These are phyloP conservation scores for Metschnikowia aberdeeniae DNA, from an alignment of 805 yeast genomes.

Conservation along the genomic window DNA sequence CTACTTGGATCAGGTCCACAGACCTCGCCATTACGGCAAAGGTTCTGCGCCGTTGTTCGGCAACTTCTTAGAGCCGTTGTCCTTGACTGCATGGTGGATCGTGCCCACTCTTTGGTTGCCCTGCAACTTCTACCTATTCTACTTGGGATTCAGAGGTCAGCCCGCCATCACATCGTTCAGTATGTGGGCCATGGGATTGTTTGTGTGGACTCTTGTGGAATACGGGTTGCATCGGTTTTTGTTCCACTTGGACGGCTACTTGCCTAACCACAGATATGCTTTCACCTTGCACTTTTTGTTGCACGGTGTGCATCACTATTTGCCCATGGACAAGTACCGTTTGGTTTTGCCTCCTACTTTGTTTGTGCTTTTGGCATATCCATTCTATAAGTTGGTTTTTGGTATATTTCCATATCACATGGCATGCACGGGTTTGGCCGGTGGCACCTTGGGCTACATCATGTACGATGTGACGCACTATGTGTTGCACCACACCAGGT, in stretches of 20 bases:
- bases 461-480: slow-evolving; percentile 93
- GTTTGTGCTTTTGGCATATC: slow-evolving; percentile 65
- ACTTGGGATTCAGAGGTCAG: slow-evolving; percentile 51
- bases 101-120: slow-evolving; percentile 89
- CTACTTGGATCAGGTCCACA: slow-evolving; percentile 91
- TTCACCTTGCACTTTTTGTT: slow-evolving; percentile 82
- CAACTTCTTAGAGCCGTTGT: slow-evolving; percentile 85
- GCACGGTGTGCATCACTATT: slow-evolving; percentile 95
- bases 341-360: slow-evolving; percentile 96
- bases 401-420: slow-evolving; percentile 68
- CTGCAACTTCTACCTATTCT: slow-evolving; percentile 59
- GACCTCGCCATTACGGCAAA: slow-evolving; percentile 97
- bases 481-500: slow-evolving; percentile 79
- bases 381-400: slow-evolving; percentile 79
- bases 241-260: slow-evolving; percentile 83
- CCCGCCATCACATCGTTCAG: slow-evolving; percentile 45
- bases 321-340: slow-evolving; percentile 94
- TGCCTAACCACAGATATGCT: slow-evolving; percentile 76
- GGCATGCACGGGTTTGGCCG: slow-evolving; percentile 93
- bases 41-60: slow-evolving; percentile 97
- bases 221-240: slow-evolving; percentile 84
- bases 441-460: slow-evolving; percentile 92
- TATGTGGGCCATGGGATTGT: slow-evolving; percentile 75
- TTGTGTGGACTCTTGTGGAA: slow-evolving; percentile 91
- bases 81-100: slow-evolving; percentile 92